Evolutionary conservation across 345 rosid species (phyloP), one percentile per base, ranked within the genome.

Genomic region (Geranium rotundifolium): DNA sequence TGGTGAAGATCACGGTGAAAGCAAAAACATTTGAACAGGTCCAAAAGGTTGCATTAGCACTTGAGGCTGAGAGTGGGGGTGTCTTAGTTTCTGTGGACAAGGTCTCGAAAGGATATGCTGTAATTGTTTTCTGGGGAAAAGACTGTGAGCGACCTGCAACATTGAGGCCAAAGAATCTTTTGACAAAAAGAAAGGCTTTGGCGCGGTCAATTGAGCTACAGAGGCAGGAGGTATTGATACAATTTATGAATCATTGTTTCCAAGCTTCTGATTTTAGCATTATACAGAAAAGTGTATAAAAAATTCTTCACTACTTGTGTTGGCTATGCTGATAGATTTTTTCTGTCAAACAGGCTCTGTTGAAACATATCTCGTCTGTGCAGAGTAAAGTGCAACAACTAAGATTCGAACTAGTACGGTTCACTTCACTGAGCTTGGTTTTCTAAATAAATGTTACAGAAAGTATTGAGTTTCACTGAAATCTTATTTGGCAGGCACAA

Each of bases 31-130:
- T 87, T 59, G 98, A 92, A 41, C 81, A 79, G 69, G 98, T 84
- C 17, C 83, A 76, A 79, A 92, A 87, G 73, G 75, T 87, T 57
- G 98, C 98, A 15, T 50, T 92, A 62, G 88, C 93, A 9, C 98
- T 89, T 67, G 96, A 89, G 82, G 96, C 91, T 61, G 98, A 92
- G 78, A 92, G 98, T 65, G 91, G 96, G 18, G 98, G 96, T 54
- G 74, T 89, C 59, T 72, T 92, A 75, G 95, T 92, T 73, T 92
- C 98, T 3, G 86, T 89, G 15, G 96, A 92, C 74, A 89, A 73
- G 73, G 65, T 92, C 72, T 89, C 98, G 57, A 92, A 92, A 79
- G 96, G 98, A 15, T 92, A 87, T 63, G 95, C 93, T 52, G 75
- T 89, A 64, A 75, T 92, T 65, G 90, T 92, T 1, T 92, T 76